These are phyloP conservation scores for Cladophialophora exuberans DNA, from an alignment of 2,329 filamentous ascomycete species.

Conservation along the genomic window DNA sequence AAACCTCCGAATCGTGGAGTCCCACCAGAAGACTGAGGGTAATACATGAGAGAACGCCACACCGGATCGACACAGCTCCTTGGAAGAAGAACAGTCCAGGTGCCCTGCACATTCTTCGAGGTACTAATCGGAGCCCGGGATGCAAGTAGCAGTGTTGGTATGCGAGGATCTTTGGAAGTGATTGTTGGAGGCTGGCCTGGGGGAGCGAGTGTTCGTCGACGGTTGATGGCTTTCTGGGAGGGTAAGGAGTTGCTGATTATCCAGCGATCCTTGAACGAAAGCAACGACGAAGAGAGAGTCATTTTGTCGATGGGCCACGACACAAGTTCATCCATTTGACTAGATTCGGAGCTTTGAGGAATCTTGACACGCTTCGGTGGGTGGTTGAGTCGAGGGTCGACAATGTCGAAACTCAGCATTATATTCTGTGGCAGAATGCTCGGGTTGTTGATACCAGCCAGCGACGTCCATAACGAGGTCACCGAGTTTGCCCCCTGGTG, in stretches of 20 bases:
- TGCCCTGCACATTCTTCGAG: slow-evolving; percentile 62
- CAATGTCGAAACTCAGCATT: slow-evolving; percentile 71
- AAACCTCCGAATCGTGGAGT: slow-evolving; percentile 83
- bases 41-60: slow-evolving; percentile 86
- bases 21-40: slow-evolving; percentile 75
- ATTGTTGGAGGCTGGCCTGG: slow-evolving; percentile 67
- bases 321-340: slow-evolving; percentile 61
- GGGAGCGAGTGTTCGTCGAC: slow-evolving; percentile 66
- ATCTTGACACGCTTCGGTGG: slow-evolving; percentile 63
- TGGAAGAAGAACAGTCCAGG: slow-evolving; percentile 82
- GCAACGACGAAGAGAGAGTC: slow-evolving; percentile 59
- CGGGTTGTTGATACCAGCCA: slow-evolving; percentile 64
- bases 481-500: slow-evolving; percentile 32
- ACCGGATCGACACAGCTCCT: slow-evolving; percentile 86
- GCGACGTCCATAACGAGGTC: slow-evolving; percentile 42
- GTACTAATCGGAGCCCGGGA: slow-evolving; percentile 51
- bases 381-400: slow-evolving; percentile 79
- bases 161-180: slow-evolving; percentile 67
- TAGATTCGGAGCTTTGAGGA: slow-evolving; percentile 35
- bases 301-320: slow-evolving; percentile 67
- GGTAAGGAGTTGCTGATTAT: slow-evolving; percentile 68
- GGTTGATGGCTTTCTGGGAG: slow-evolving; percentile 78
- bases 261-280: slow-evolving; percentile 68
- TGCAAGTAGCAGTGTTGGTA: slow-evolving; percentile 72
- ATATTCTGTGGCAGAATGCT: slow-evolving; percentile 70